A percentile compares a stretch with the other conserved stretches of the same genome.
phyloP scores from a whole-genome alignment of 1,284 basidiomycete species.

The Prillingera fragicola region DNA sequence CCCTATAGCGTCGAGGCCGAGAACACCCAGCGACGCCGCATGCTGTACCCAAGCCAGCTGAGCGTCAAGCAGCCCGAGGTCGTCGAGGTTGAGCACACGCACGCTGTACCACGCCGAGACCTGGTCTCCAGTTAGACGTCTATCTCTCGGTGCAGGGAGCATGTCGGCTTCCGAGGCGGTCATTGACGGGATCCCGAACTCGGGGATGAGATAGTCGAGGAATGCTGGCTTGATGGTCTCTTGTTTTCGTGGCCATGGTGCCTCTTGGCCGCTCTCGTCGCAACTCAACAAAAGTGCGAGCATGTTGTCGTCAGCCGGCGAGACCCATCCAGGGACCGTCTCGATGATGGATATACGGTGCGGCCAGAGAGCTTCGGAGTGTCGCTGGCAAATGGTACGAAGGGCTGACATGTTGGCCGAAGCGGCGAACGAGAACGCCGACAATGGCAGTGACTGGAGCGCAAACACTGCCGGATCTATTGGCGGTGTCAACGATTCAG shows the following conservation, averaged over 20 bases:
- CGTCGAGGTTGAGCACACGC: slow-evolving; percentile 61
- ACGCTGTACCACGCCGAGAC: slow-evolving; percentile 68
- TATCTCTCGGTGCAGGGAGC: slow-evolving; percentile 14
- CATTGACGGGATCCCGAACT: slow-evolving; percentile 3
- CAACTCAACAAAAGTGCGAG: slow-evolving; percentile 61
- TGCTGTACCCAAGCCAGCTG: slow-evolving; percentile 77
- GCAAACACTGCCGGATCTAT: slow-evolving; percentile 56
- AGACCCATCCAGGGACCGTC: slow-evolving; percentile 64
- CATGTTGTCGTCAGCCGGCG: slow-evolving; percentile 56
- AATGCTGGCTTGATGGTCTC: neutral
- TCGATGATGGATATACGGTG: slow-evolving; percentile 65
- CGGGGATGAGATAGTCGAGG: slow-evolving; percentile 9
- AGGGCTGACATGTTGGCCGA: slow-evolving; percentile 58
- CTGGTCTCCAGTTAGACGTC: slow-evolving; percentile 34
- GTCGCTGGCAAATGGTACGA: slow-evolving; percentile 56
- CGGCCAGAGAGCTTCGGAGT: slow-evolving; percentile 59
- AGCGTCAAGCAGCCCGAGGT: slow-evolving; percentile 68
- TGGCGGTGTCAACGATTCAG: slow-evolving; percentile 21
- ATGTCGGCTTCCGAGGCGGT: slow-evolving; percentile 1
- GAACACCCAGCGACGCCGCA: slow-evolving; percentile 70
- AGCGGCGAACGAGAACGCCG: slow-evolving; percentile 63
- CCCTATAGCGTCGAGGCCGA: slow-evolving; percentile 73
- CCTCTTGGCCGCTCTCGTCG: slow-evolving; percentile 49
- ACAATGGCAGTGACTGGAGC: slow-evolving; percentile 54
- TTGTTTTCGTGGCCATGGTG: slow-evolving; percentile 11